Base-by-base conservation (phyloP, 768 basidiomycete genomes). In the Mycena galopus region DNA sequence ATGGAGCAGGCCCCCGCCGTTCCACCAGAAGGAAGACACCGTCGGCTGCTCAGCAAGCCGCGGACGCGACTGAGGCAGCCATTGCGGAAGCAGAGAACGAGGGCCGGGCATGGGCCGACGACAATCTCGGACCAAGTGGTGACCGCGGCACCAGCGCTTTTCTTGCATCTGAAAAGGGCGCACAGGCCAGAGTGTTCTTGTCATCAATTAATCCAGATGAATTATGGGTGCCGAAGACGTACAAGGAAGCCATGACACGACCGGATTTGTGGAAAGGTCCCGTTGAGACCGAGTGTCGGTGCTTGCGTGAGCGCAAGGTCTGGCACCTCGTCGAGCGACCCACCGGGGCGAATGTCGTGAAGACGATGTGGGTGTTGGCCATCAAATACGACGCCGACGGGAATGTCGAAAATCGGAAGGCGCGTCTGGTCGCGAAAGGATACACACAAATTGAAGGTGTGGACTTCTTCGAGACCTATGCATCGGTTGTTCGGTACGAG, bases 401-500 rank as follows among this genome's bases (percentile, higher is more conserved):
- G 17, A 73, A 67, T 0, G 55, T 84, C 12, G 65, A 42, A 2
- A 64, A 67, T 0, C 75, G 78, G 69, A 86, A 86, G 71, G 86
- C 84, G 0, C 60, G 83, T 0, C 76, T 88, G 0, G 85, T 88
- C 0, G 84, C 85, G 0, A 78, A 84, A 65, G 84, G 88, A 0
- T 85, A 76, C 76, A 72, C 78, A 0, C 85, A 86, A 67, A 69
- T 78, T 2, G 77, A 75, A 1, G 83, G 84, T 0, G 25, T 83
- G 1, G 81, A 84, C 60, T 84, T 74, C 55, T 63, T 58, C 32
- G 65, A 78, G 29, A 74, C 65, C 9, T 77, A 70, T 50, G 72
- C 69, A 0, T 62, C 72, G 0, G 55, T 71, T 8, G 66, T 72
- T 1, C 62, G 77, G 9, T 56, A 56, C 19, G 53, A 56, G 19